These are phyloP conservation scores for Prillingera fragicola DNA, from an alignment of 1,284 basidiomycete genomes.

Conservation along the genomic window DNA sequence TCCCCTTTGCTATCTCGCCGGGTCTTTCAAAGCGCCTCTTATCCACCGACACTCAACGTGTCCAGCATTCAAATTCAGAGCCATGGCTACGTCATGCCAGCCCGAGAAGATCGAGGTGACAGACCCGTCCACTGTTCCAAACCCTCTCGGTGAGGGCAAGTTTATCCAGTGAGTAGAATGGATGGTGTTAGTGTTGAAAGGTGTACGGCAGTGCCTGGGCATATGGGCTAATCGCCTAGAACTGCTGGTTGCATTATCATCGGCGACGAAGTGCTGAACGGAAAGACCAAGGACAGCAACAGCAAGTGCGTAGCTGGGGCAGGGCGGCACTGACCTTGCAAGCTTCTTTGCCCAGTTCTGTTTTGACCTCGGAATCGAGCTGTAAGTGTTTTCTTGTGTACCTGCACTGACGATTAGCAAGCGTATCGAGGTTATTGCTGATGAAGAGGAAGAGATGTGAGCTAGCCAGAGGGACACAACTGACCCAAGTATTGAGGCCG, in stretches of 20 bases:
- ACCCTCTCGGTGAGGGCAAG: constrained; percentile 62
- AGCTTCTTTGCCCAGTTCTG: constrained; percentile 78
- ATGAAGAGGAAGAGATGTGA: constrained; percentile 83
- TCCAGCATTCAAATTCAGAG: too few species aligned
- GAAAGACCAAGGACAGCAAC: constrained; percentile 68
- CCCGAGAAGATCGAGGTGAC: constrained; percentile 23
- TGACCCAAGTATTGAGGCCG: constrained; percentile 68
- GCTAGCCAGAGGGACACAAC: constrained; percentile 27
- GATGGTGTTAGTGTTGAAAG: too few species aligned
- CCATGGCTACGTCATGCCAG: constrained; percentile 9
- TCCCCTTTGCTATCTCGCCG: background rate
- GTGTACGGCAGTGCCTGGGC: too few species aligned
- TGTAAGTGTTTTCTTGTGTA: constrained; percentile 54
- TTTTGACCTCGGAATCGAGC: constrained; percentile 77
- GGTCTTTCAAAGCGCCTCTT: background rate
- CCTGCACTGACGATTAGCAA: constrained; percentile 53
- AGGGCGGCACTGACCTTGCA: background rate
- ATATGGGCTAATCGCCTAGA: too few species aligned
- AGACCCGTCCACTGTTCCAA: constrained; percentile 39
- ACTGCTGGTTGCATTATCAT: constrained; percentile 48
- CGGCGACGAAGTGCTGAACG: constrained; percentile 51
- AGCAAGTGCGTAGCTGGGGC: constrained; percentile 42
- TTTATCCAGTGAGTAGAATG: constrained; percentile 57
- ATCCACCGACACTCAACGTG: too few species aligned
- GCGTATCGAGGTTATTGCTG: constrained; percentile 84